Conservation (phyloP, 306 rosid species). For the Prinsepia uniflora region DNA sequence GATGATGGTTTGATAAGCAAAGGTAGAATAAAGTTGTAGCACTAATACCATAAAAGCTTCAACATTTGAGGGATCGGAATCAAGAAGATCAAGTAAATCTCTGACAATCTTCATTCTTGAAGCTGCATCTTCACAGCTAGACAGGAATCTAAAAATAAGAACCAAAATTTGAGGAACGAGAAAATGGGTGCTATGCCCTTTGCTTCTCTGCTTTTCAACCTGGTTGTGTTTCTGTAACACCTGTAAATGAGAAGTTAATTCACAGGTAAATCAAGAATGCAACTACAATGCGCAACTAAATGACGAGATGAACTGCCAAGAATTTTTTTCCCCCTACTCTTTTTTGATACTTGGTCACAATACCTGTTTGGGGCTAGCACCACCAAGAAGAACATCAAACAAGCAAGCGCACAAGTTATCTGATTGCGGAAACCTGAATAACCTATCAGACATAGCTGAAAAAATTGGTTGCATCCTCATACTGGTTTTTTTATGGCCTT, state of each 20-base stretch:
- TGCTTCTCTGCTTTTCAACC: constrained; percentile 65
- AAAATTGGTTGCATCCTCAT: constrained; percentile 68
- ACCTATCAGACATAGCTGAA: constrained; percentile 74
- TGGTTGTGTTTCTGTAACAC: constrained; percentile 82
- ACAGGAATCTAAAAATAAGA: constrained; percentile 74
- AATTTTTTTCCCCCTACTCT: background rate
- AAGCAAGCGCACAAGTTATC: constrained; percentile 86
- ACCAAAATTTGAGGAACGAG: constrained; percentile 85
- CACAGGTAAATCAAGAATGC: constrained; percentile 10
- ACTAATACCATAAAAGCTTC: constrained; percentile 91
- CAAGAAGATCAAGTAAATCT: constrained; percentile 92
- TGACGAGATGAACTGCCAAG: background rate
- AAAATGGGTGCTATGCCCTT: constrained; percentile 67
- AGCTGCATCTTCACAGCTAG: constrained; percentile 63
- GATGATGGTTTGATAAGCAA: constrained; percentile 21
- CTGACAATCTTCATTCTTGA: constrained; percentile 64
- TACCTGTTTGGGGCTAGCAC: constrained; percentile 99
- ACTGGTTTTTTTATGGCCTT: constrained; percentile 50
- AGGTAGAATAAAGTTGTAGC: constrained; percentile 9
- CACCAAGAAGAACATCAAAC: constrained; percentile 98
- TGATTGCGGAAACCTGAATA: constrained; percentile 86
- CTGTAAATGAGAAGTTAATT: constrained; percentile 40
- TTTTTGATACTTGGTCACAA: constrained; percentile 6
- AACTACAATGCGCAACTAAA: background rate
- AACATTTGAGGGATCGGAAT: constrained; percentile 87